Evolutionary conservation across 129 eudicot species (phyloP).

Genomic region (Rutidosis leptorrhynchoides): DNA sequence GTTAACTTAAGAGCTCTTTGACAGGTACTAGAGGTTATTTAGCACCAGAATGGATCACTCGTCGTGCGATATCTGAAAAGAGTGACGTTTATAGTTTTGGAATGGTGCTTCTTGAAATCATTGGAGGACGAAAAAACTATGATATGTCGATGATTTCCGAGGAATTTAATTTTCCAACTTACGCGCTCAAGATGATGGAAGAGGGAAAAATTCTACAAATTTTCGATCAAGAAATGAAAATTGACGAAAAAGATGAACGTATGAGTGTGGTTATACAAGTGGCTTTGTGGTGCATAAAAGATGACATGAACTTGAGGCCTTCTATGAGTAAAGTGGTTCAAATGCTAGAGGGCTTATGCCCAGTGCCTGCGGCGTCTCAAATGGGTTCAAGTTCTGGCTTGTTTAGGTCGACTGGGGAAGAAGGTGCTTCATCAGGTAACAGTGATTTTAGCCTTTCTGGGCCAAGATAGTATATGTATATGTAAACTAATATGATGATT

Average conservation of each 20-base stretch:
- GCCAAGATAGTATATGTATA: slow-evolving; percentile 51
- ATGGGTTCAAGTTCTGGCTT: slow-evolving; percentile 53
- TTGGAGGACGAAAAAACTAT: slow-evolving; percentile 77
- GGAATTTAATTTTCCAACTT: slow-evolving; percentile 77
- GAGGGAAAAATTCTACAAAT: slow-evolving; percentile 63
- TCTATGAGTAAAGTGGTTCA: slow-evolving; percentile 83
- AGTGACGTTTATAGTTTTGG: no score
- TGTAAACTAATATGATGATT: background rate
- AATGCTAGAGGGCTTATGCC: slow-evolving; percentile 83
- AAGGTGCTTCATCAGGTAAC: slow-evolving; percentile 68
- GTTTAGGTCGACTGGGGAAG: slow-evolving; percentile 64
- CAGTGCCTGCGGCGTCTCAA: slow-evolving; percentile 60
- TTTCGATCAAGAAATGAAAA: slow-evolving; percentile 46
- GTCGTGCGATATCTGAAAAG: slow-evolving; percentile 76
- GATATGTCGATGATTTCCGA: slow-evolving; percentile 56
- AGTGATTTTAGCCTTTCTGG: slow-evolving; percentile 80
- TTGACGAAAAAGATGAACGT: slow-evolving; percentile 51
- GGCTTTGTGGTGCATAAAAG: slow-evolving; percentile 94
- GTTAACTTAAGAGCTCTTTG: no score
- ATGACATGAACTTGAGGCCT: slow-evolving; percentile 74
- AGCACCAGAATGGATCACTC: slow-evolving; percentile 93
- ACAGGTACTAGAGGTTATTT: slow-evolving; percentile 85
- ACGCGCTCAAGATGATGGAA: slow-evolving; percentile 74
- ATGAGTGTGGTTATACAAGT: slow-evolving; percentile 56
- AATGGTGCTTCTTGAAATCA: slow-evolving; percentile 83